phyloP scores from a whole-genome alignment of 495 filamentous ascomycete species.

The Xylaria flabelliformis region DNA sequence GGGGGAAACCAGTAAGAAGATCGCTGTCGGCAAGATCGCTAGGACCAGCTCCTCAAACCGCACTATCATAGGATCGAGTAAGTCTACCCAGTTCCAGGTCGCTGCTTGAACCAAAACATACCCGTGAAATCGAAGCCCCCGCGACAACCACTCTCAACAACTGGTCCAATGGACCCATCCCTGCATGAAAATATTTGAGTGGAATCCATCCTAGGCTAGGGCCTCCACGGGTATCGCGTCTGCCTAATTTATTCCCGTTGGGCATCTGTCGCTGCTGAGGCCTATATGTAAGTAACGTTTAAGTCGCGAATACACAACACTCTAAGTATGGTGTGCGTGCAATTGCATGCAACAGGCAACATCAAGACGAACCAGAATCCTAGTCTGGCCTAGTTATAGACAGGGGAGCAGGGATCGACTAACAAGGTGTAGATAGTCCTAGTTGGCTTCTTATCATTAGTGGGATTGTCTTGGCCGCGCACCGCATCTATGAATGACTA shows the following conservation, averaged over 20 bases:
- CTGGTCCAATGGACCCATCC: slow-evolving; percentile 37
- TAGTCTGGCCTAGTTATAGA: not conserved
- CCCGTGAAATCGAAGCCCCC: slow-evolving; percentile 63
- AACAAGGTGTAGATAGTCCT: not conserved
- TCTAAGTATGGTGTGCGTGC: not conserved
- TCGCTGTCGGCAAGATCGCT: slow-evolving; percentile 50
- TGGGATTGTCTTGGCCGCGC: not conserved
- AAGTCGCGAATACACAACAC: not conserved
- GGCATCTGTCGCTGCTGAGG: not conserved
- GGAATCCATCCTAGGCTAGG: slow-evolving; percentile 8
- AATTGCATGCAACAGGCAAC: not conserved
- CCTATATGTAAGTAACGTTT: not conserved
- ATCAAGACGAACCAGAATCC: not conserved
- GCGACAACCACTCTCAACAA: slow-evolving; percentile 38
- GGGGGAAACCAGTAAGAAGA: slow-evolving; percentile 55
- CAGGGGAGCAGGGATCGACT: not conserved
- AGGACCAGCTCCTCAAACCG: slow-evolving; percentile 64
- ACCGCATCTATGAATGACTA: not conserved
- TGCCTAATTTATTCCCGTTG: not conserved
- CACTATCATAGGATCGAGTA: slow-evolving; percentile 31
- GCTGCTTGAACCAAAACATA: not conserved
- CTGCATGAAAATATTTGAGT: slow-evolving; percentile 9
- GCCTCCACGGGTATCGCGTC: not conserved
- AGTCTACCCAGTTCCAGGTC: not conserved
- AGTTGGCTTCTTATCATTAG: not conserved